Base-by-base conservation (phyloP, 768 basidiomycete species). In the Leucocoprinus birnbaumii region DNA sequence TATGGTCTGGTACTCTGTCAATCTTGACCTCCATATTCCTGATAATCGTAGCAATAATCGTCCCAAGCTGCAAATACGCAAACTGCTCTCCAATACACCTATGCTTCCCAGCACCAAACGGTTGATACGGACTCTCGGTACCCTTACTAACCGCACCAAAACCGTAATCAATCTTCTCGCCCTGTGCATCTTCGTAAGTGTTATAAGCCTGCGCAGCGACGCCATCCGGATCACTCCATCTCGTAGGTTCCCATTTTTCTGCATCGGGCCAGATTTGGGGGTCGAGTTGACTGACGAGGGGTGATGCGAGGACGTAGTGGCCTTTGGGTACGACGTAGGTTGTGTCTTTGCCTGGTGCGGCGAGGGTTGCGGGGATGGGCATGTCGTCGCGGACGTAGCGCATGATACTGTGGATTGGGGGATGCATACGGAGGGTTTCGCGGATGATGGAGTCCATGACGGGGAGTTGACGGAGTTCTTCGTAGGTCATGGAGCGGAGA, bases 141-240 rank as follows among this genome's bases (percentile, higher is more conserved):
- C 95, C 95, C 74, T 98, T 98, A 75, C 88, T 91, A 49, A 99
- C 90, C 57, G 86, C 83, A 51, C 97, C 97, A 69, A 92, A 99
- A 2, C 97, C 97, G 64, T 88, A 99, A 70, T 99, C 97, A 58
- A 98, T 77, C 76, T 94, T 94, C 70, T 96, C 92, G 54, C 91
- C 89, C 27, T 71, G 69, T 62, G 85, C 85, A 62, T 90, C 90
- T 38, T 73, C 70, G 64, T 97, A 94, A 60, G 80, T 77, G 63
- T 83, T 84, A 63, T 83, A 83, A 14, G 93, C 93, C 66, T 85
- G 78, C 22, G 86, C 85, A 3, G 91, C 93, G 40, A 89, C 79
- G 63, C 92, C 94, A 56, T 88, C 83, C 19, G 84, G 80, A 62
- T 97, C 94, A 40, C 78, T 79, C 96, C 96, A 99, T 59, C 96